Conservation (phyloP, 202 grass and related monocot species). For the Zoysia matrella region DNA sequence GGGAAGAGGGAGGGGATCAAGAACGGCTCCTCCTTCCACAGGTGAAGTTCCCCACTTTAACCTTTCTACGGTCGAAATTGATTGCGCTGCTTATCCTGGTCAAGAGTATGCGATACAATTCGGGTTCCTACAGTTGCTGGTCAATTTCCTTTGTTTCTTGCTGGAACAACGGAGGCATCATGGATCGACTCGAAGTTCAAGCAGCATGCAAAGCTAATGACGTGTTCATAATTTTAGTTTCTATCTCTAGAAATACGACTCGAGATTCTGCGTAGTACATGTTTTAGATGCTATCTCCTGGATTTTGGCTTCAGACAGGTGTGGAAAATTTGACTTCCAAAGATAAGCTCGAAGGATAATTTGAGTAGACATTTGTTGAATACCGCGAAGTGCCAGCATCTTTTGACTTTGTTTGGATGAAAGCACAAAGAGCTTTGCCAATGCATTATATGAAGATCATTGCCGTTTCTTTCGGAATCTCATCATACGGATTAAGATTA, state of each 20-base stretch:
- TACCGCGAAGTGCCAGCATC: not conserved
- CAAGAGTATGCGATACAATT: not conserved
- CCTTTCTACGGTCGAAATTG: not conserved
- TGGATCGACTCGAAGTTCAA: constrained; percentile 2
- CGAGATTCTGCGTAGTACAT: not conserved
- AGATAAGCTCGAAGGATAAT: not conserved
- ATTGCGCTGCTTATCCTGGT: not conserved
- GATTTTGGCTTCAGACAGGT: not conserved
- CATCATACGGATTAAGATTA: not conserved
- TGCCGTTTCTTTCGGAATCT: not conserved
- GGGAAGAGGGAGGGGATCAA: constrained; percentile 22
- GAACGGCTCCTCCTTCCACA: constrained; percentile 13
- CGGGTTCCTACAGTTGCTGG: not conserved
- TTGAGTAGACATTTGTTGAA: not conserved
- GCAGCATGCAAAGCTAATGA: not conserved
- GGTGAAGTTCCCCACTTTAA: not conserved
- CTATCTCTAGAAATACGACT: not conserved
- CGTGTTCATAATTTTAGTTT: not conserved
- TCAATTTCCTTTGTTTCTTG: not conserved
- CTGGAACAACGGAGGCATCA: not conserved
- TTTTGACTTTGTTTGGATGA: not conserved
- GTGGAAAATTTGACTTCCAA: not conserved
- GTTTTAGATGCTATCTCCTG: not conserved
- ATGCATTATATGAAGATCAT: not conserved
- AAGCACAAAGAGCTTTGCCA: not conserved